Evolutionary conservation across 768 basidiomycete genomes (phyloP), one percentile per base, ranked within the genome.

Genomic region (Clitopilus passeckerianus): DNA sequence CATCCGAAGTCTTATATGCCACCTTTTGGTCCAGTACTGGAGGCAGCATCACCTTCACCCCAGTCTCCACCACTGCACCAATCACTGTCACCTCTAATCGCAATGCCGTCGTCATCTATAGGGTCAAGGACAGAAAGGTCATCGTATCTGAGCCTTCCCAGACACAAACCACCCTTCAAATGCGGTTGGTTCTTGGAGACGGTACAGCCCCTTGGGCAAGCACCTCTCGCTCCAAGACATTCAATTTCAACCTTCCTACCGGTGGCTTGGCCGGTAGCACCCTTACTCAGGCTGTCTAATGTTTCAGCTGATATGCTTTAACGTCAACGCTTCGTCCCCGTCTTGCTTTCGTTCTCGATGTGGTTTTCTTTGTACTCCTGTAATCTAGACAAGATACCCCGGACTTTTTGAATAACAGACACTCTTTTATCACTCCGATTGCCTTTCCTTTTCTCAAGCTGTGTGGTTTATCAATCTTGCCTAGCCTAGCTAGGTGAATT

Each of bases 141-240:
- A 84, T 81, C 1, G 77, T 88, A 14, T 81, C 88, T 0, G 88
- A 91, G 65, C 89, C 88, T 3, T 85, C 85, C 1, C 88, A 91
- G 65, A 72, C 73, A 0, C 63, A 82, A n/a, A 58, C 65, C 2
- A 65, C 66, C 1, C 66, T 81, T 0, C 67, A 70, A n/a, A 64
- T 86, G 34, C 75, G 71, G 3, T 60, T 86, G 59, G 70, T 67
- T 22, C 57, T 68, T 27, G 63, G 66, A 56, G 62, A 63, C 2
- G 66, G 64, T 18, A 61, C 44, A 2, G 59, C 59, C 20, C 67
- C 66, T 22, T 75, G 74, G 34, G 59, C 60, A 0, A 57, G 60
- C 4, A 71, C 72, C 1, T 72, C 70, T 1, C 73, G 67, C 57
- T 76, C 71, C 53, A 66, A 75, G 35, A 30, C 58, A 18, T 61